Conservation (phyloP, 306 rosid species). For the Dalbergia oliveri region DNA sequence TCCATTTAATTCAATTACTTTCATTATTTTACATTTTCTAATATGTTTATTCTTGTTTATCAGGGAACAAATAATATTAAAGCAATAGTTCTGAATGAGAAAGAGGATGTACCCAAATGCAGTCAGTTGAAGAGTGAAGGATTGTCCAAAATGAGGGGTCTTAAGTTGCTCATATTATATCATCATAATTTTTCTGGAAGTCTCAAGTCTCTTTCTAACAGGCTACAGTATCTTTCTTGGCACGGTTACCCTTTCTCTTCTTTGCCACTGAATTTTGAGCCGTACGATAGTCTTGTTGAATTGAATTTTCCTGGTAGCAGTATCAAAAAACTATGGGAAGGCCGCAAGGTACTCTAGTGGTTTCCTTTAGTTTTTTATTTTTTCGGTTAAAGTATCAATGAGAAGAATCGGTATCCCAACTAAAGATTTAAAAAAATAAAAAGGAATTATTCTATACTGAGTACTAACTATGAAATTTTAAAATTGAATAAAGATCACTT, state of each 20-base stretch:
- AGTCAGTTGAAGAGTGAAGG: constrained; percentile 10
- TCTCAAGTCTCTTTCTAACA: constrained; percentile 28
- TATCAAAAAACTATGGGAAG: constrained; percentile 37
- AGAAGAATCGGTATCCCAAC: too few species aligned
- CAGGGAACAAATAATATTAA: constrained; percentile 37
- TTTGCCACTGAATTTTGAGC: constrained; percentile 44
- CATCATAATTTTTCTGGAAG: constrained; percentile 10
- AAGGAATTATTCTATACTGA: too few species aligned
- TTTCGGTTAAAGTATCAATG: too few species aligned
- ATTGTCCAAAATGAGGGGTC: constrained; percentile 30
- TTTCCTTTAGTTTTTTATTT: too few species aligned
- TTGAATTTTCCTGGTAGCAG: constrained; percentile 30
- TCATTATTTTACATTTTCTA: background rate
- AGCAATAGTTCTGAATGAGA: constrained; percentile 31
- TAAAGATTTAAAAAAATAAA: too few species aligned
- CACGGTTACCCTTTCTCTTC: constrained; percentile 36
- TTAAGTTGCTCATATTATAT: constrained; percentile 25
- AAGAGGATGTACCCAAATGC: background rate
- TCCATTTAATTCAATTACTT: background rate
- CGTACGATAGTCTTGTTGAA: constrained; percentile 24
- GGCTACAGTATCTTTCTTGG: constrained; percentile 36
- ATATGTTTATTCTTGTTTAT: background rate
- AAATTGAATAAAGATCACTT: too few species aligned
- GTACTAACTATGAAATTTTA: too few species aligned
- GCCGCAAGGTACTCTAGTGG: constrained; percentile 19